Evolutionary conservation across 1,139 yeast species (phyloP).

Genomic region (Yamadazyma spencermartinsiae): DNA sequence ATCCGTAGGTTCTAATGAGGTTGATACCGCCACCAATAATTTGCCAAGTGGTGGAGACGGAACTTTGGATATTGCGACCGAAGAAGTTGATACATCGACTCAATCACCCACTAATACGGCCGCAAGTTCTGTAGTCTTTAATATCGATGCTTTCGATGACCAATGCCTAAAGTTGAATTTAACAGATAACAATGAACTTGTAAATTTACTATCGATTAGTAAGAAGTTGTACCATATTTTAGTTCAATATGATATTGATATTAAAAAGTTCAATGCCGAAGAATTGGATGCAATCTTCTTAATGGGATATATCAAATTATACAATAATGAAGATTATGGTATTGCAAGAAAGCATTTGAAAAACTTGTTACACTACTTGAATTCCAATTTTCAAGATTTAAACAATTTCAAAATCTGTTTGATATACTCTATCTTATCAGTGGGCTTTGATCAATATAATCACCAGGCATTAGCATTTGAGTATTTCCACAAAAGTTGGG

Average conservation of each 20-base stretch:
- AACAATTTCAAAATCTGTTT: constrained; percentile 31
- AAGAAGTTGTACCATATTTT: constrained; percentile 28
- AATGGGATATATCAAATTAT: constrained; percentile 31
- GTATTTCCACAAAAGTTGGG: constrained; percentile 45
- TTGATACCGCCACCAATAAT: too few species aligned
- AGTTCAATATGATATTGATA: constrained; percentile 18
- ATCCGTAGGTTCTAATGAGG: too few species aligned
- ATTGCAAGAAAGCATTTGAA: constrained; percentile 21
- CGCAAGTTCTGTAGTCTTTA: not conserved
- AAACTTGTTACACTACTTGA: constrained; percentile 30
- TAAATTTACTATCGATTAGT: constrained; percentile 37
- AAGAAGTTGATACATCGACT: not conserved
- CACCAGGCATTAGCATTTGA: constrained; percentile 26
- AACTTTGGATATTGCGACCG: not conserved
- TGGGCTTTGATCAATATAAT: constrained; percentile 24
- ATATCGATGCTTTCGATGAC: constrained; percentile 1
- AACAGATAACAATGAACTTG: constrained; percentile 24
- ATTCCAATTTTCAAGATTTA: constrained; percentile 14
- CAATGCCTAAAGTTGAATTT: constrained; percentile 5
- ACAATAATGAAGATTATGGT: constrained; percentile 16
- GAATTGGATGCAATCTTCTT: constrained; percentile 30
- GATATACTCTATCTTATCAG: constrained; percentile 26
- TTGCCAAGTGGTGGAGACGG: too few species aligned
- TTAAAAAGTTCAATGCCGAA: constrained; percentile 14
- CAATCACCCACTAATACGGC: not conserved